Percentiles rank a stretch among this genome's conserved stretches.
These are phyloP conservation scores for Boletus rufocinnamomeus DNA, from an alignment of 768 basidiomycete species.

Conservation along the genomic window DNA sequence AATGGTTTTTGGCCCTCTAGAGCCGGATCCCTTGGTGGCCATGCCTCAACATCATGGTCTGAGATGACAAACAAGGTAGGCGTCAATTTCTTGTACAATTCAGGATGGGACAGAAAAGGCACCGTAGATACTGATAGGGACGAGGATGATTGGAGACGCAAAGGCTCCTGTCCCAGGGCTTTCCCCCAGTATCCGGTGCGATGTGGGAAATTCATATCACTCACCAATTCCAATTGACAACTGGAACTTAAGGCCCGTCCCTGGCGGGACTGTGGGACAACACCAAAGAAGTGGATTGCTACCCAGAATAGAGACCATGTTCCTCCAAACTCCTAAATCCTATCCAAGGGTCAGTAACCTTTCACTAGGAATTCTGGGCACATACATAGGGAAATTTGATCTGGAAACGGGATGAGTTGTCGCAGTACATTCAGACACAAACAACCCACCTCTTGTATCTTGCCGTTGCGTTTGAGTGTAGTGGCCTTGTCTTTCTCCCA, in stretches of 20 bases:
- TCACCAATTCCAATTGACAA: conserved; percentile 74
- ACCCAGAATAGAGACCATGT: conserved; percentile 80
- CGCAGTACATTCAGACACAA: neutral
- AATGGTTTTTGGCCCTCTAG: conserved; percentile 40
- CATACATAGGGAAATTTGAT: conserved; percentile 92
- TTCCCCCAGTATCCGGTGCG: conserved; percentile 14
- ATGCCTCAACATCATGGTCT: conserved; percentile 45
- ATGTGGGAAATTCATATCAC: conserved; percentile 52
- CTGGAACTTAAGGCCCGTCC: conserved; percentile 77
- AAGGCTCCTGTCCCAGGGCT: conserved; percentile 6
- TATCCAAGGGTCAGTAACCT: conserved; percentile 35
- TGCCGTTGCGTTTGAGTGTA: conserved; percentile 79
- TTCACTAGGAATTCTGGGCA: conserved; percentile 1
- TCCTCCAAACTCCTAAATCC: conserved; percentile 77
- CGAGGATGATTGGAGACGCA: neutral
- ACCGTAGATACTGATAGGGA: conserved; percentile 9
- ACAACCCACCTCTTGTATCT: conserved; percentile 68
- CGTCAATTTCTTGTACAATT: conserved; percentile 6
- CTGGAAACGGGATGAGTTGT: conserved; percentile 38
- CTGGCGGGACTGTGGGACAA: conserved; percentile 67
- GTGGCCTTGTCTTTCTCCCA: conserved; percentile 98
- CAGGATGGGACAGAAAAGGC: conserved; percentile 1
- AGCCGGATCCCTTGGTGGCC: conserved; percentile 77
- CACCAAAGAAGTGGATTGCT: conserved; percentile 78
- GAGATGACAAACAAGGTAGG: conserved; percentile 13